These are phyloP conservation scores for Petrea volubilis DNA, from an alignment of 257 asterid genomes.

Conservation along the genomic window DNA sequence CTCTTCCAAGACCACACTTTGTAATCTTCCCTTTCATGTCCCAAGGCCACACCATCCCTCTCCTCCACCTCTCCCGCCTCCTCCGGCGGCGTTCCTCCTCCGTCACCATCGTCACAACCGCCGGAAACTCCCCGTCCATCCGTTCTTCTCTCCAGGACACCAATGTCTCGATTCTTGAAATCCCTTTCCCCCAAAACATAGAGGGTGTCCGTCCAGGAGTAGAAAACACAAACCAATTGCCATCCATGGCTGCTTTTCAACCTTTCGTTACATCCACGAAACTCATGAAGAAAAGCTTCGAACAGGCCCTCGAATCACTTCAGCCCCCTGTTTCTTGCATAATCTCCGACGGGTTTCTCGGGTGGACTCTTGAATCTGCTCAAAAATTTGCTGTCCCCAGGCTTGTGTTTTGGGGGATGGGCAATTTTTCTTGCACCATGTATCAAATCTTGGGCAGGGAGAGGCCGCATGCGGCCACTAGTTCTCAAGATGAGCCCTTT, in stretches of 20 bases:
- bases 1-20: conserved; percentile 49
- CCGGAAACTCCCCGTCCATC: conserved; percentile 50
- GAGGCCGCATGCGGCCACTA: conserved; percentile 41
- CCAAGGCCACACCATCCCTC: conserved; percentile 75
- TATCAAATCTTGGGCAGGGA: conserved; percentile 31
- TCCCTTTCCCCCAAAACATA: conserved; percentile 64
- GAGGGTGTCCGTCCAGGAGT: conserved; percentile 57
- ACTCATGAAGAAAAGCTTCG: conserved; percentile 57
- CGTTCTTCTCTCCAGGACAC: conserved; percentile 34
- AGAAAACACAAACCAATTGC: conserved; percentile 62
- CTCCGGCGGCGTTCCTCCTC: conserved; percentile 47
- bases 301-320: conserved; percentile 35
- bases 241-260: conserved; percentile 36
- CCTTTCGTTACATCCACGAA: conserved; percentile 45
- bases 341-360: conserved; percentile 61
- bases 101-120: conserved; percentile 74
- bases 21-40: conserved; percentile 72
- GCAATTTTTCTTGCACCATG: conserved; percentile 48
- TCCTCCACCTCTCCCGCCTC: conserved; percentile 70
- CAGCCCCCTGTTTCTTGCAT: conserved; percentile 50
- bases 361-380: conserved; percentile 65
- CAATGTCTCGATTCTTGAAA: conserved; percentile 39
- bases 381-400: conserved; percentile 45
- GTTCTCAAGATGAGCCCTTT: conserved; percentile 45
- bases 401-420: conserved; percentile 54